phyloP scores from a whole-genome alignment of 805 yeast species.

The Schwanniomyces sp. region DNA sequence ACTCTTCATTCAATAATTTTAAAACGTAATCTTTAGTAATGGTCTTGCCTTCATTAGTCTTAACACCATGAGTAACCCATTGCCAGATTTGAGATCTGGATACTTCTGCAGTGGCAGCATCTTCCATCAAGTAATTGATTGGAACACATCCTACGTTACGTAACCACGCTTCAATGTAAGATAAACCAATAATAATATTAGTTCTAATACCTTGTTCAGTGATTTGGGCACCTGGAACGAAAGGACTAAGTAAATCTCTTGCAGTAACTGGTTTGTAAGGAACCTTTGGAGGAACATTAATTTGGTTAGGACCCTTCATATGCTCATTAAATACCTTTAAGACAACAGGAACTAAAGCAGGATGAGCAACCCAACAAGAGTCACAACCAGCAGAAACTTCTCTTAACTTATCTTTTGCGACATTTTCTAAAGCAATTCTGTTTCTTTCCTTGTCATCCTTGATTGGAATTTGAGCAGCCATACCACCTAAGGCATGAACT shows the following conservation, averaged over 20 bases:
- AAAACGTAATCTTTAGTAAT: constrained; percentile 62
- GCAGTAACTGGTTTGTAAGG: constrained; percentile 58
- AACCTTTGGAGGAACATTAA: constrained; percentile 49
- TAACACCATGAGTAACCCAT: constrained; percentile 75
- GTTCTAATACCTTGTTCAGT: constrained; percentile 71
- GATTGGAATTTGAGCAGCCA: constrained; percentile 87
- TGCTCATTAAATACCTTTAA: constrained; percentile 68
- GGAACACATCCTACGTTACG: constrained; percentile 85
- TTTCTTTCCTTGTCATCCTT: constrained; percentile 66
- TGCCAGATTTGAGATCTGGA: constrained; percentile 80
- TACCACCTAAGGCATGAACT: constrained; percentile 87
- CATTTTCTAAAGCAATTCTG: constrained; percentile 67
- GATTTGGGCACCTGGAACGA: constrained; percentile 59
- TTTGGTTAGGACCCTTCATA: constrained; percentile 84
- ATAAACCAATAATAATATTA: constrained; percentile 72
- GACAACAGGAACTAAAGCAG: constrained; percentile 75
- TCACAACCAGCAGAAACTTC: constrained; percentile 81
- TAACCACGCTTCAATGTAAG: constrained; percentile 85
- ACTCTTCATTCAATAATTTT: constrained; percentile 61
- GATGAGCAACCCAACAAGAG: constrained; percentile 90
- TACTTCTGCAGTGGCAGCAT: constrained; percentile 88
- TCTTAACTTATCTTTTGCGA: constrained; percentile 70
- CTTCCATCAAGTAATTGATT: constrained; percentile 83
- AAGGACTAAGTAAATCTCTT: constrained; percentile 61
- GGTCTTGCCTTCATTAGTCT: constrained; percentile 54